phyloP scores from a whole-genome alignment of 176 grass and related monocot species.

The Juncus effusus region DNA sequence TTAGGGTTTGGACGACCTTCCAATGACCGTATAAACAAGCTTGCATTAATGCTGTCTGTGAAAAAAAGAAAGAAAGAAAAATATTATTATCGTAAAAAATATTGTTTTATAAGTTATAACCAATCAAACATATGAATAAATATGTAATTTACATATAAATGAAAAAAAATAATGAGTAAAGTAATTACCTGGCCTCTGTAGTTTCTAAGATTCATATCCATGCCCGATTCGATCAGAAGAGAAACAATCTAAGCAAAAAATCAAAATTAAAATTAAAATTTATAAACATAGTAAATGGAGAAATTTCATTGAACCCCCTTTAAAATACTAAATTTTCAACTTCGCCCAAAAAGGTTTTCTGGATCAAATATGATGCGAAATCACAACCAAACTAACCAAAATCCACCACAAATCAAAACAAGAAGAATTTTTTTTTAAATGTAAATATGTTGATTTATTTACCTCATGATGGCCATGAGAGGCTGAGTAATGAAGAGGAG shows the following conservation, averaged over 20 bases:
- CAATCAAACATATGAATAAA: constrained; percentile 7
- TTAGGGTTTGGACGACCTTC: constrained; percentile 96
- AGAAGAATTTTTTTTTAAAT: too few relatives aligned
- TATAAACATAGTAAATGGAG: not conserved
- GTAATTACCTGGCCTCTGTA: constrained; percentile 67
- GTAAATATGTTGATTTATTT: constrained; percentile 14
- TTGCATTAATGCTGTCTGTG: constrained; percentile 95
- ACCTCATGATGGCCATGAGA: constrained; percentile 93
- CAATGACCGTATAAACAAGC: constrained; percentile 91
- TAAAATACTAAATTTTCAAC: constrained; percentile 11
- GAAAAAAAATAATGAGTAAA: constrained; percentile 19
- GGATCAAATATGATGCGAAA: constrained; percentile 4
- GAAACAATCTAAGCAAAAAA: constrained; percentile 62
- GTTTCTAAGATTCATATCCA: constrained; percentile 88
- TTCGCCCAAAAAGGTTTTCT: constrained; percentile 3
- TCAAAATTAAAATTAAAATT: constrained; percentile 5
- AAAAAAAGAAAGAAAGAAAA: constrained; percentile 16
- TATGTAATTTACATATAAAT: constrained; percentile 5
- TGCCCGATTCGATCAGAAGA: constrained; percentile 82
- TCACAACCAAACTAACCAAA: constrained; percentile 12
- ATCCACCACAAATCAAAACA: constrained; percentile 7
- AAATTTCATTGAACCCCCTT: constrained; percentile 4
- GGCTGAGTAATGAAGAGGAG: constrained; percentile 90
- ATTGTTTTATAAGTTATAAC: not conserved
- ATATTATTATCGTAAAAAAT: not conserved